Evolutionary conservation across 257 asterid species (phyloP).

Genomic region (Salvia miltiorrhiza): DNA sequence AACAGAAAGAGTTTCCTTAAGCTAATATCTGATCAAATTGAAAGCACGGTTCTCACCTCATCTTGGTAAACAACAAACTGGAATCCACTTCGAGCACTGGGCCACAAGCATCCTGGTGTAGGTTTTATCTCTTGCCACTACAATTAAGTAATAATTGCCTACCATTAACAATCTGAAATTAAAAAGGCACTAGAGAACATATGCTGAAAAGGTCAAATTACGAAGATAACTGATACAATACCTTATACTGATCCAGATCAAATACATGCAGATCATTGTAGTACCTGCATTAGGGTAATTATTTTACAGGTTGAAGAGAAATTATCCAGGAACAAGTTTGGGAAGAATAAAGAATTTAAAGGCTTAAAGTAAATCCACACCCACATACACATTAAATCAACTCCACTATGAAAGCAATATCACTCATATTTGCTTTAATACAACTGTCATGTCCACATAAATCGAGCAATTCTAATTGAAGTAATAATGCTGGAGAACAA

Average conservation of each 20-base stretch:
- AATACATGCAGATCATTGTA: constrained; percentile 84
- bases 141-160: constrained; percentile 18
- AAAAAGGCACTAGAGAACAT: constrained; percentile 5
- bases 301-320: constrained; percentile 17
- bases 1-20: constrained; percentile 6
- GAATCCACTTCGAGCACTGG: constrained; percentile 97
- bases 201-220: constrained; percentile 4
- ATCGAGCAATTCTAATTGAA: background rate
- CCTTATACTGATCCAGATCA: constrained; percentile 96
- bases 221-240: constrained; percentile 20
- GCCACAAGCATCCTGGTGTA: constrained; percentile 93
- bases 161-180: constrained; percentile 20
- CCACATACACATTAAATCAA: background rate
- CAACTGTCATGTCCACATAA: background rate
- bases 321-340: constrained; percentile 3
- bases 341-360: too few relatives aligned
- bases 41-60: constrained; percentile 44
- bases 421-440: background rate
- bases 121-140: constrained; percentile 99
- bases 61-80: constrained; percentile 88
- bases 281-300: constrained; percentile 55
- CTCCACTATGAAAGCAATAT: background rate
- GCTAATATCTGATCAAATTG: constrained; percentile 4
- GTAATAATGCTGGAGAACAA: background rate
- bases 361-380: constrained; percentile 8